phyloP scores from a whole-genome alignment of 176 grass and related monocot species.

The Triticum aestivum region IWGSC_CS_RefSeq_v2.1 NC_057812.1:552950214-552950713 shows the following conservation, averaged over 20 bases:
- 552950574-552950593: not conserved
- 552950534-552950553: not conserved
- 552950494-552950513: not conserved
- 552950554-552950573: not conserved
- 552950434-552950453: not conserved
- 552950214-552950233: no score
- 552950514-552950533: conserved; percentile 9
- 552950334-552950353: conserved; percentile 23
- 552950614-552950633: not conserved
- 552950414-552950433: not conserved
- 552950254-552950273: not conserved
- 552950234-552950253: not conserved
- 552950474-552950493: not conserved
- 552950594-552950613: not conserved
- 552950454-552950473: conserved; percentile 14
- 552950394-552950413: not conserved
- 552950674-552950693: no score
- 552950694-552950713: not conserved
- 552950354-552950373: not conserved
- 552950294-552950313: not conserved
- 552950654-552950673: not conserved
- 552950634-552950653: not conserved
- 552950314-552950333: not conserved
- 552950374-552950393: not conserved
- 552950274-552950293: no score